Evolutionary conservation across 768 basidiomycete genomes (phyloP).

Genomic region (Mrakia blollopis): DNA sequence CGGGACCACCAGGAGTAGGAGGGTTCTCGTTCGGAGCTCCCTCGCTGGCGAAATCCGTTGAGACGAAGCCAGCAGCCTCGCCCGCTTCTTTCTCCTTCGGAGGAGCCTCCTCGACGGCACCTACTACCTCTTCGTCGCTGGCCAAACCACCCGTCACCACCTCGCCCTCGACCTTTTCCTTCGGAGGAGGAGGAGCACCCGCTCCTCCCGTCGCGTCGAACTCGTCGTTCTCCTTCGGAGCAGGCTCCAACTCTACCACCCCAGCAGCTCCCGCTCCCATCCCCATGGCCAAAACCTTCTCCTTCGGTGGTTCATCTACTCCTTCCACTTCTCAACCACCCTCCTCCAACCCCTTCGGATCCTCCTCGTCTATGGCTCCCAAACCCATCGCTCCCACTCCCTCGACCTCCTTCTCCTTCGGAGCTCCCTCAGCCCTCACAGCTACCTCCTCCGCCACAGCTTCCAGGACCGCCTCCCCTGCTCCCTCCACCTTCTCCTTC

Average conservation of each 20-base stretch:
- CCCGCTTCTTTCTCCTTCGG: conserved; percentile 8
- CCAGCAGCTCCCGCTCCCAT: neutral
- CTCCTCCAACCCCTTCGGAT: neutral
- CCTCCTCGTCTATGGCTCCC: neutral
- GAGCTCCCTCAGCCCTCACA: conserved; percentile 3
- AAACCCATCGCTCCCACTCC: conserved; percentile 1
- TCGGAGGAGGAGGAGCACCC: conserved; percentile 16
- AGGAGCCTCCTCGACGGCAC: neutral
- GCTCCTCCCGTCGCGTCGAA: conserved; percentile 2
- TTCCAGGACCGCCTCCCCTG: neutral
- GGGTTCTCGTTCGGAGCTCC: conserved; percentile 14
- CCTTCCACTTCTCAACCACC: neutral
- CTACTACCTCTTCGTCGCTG: neutral
- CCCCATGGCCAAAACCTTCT: neutral
- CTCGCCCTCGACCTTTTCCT: conserved; percentile 10
- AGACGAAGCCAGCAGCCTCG: neutral
- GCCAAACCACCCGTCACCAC: neutral
- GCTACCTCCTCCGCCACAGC: neutral
- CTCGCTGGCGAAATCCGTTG: neutral
- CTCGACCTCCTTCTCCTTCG: conserved; percentile 12
- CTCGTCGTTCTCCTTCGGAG: conserved; percentile 10
- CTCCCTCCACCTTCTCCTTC: neutral
- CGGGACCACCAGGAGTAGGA: too few relatives aligned
- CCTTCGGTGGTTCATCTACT: neutral
- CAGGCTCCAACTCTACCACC: neutral